These are phyloP conservation scores for Microstroma glucosiphilum DNA, from an alignment of 1,284 basidiomycete species.

Conservation along the genomic window DNA sequence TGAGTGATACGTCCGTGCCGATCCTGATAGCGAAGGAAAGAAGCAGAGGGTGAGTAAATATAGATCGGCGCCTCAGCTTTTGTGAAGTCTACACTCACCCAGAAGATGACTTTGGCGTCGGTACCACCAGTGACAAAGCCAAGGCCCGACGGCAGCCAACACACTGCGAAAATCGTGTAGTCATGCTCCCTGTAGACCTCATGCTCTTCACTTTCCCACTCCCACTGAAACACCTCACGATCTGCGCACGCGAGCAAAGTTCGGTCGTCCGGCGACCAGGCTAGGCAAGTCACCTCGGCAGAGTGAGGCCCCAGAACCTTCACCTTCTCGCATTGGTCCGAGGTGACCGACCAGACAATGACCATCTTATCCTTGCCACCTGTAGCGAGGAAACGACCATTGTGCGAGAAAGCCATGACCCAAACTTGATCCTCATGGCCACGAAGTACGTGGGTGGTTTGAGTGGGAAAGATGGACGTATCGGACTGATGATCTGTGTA, in stretches of 20 bases:
- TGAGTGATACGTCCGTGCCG: conserved; percentile 63
- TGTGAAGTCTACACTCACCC: conserved; percentile 55
- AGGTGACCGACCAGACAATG: conserved; percentile 66
- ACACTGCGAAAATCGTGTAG: conserved; percentile 77
- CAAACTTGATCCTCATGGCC: conserved; percentile 91
- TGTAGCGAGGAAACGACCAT: conserved; percentile 75
- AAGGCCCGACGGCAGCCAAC: conserved; percentile 79
- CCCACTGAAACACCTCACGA: conserved; percentile 26
- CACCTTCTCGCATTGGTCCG: conserved; percentile 22
- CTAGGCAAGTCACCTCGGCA: conserved; percentile 54
- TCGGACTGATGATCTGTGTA: conserved; percentile 79
- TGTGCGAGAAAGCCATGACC: conserved; percentile 89
- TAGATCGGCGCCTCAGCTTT: too few relatives aligned
- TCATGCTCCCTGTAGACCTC: conserved; percentile 61
- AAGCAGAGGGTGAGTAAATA: too few relatives aligned
- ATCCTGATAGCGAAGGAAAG: conserved; percentile 44
- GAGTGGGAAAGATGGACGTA: conserved; percentile 73
- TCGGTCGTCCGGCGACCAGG: conserved; percentile 52
- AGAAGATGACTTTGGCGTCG: conserved; percentile 79
- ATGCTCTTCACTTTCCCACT: conserved; percentile 22
- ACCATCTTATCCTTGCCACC: conserved; percentile 76
- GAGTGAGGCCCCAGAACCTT: conserved; percentile 27
- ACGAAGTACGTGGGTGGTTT: conserved; percentile 60
- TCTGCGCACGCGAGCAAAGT: conserved; percentile 30
- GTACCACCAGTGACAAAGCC: conserved; percentile 85